A percentile compares a stretch with the other conserved stretches of the same genome.
Conservation (phyloP, 1,284 basidiomycete genomes). For the Pseudozyma flocculosa region DNA sequence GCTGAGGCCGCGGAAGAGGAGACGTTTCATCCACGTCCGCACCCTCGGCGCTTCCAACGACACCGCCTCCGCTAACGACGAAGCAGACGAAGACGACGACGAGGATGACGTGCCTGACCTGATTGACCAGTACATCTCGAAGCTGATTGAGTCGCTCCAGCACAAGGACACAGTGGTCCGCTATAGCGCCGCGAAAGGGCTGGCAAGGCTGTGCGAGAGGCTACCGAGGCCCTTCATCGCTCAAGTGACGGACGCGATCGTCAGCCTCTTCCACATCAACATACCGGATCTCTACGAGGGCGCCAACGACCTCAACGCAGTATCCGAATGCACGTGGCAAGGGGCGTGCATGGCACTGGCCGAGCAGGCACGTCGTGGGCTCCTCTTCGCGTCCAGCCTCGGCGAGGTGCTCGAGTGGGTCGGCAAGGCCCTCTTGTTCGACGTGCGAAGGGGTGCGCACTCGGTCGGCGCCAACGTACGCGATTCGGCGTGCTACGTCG, state of each 20-base stretch:
- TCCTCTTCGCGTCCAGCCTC: constrained; percentile 56
- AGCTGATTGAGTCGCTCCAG: constrained; percentile 73
- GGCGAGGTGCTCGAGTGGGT: constrained; percentile 44
- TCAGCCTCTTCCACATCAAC: constrained; percentile 66
- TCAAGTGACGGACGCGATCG: constrained; percentile 78
- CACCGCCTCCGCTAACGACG: no score
- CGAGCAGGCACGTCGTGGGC: constrained; percentile 80
- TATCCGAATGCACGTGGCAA: constrained; percentile 82
- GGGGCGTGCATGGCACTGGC: constrained; percentile 89
- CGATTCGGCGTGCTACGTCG: constrained; percentile 88
- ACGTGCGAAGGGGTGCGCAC: constrained; percentile 84
- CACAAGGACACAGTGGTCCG: constrained; percentile 96
- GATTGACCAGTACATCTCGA: constrained; percentile 74
- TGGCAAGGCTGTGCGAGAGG: constrained; percentile 79
- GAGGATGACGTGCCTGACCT: constrained; percentile 77
- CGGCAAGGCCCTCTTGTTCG: constrained; percentile 74
- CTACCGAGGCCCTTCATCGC: constrained; percentile 73
- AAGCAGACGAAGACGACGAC: constrained; percentile 19
- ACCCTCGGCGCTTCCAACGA: no score
- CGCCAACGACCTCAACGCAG: constrained; percentile 66
- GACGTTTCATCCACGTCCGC: constrained; percentile 1
- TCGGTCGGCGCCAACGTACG: constrained; percentile 91
- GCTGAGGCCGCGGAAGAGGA: constrained; percentile 22
- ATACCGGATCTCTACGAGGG: constrained; percentile 68
- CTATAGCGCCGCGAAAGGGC: constrained; percentile 90